Evolutionary conservation across 1,284 basidiomycete species (phyloP).

Genomic region (Malassezia japonica): DNA sequence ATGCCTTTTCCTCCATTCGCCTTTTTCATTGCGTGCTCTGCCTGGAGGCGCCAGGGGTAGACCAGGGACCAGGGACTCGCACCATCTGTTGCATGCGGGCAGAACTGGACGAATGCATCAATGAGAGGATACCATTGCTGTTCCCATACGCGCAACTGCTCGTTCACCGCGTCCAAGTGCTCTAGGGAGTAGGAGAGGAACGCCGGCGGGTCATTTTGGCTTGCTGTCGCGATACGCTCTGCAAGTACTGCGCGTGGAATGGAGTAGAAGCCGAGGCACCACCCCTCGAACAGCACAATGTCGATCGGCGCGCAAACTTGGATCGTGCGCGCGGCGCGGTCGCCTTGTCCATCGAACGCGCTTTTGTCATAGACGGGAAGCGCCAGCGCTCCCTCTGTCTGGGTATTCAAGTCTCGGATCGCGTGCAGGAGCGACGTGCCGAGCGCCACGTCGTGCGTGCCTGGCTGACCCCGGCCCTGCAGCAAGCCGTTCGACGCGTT

Average conservation of each 20-base stretch:
- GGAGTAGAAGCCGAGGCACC: conserved; percentile 52
- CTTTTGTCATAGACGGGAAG: conserved; percentile 83
- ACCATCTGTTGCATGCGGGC: conserved; percentile 13
- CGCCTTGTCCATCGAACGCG: conserved; percentile 66
- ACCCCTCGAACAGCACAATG: conserved; percentile 71
- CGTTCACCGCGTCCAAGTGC: conserved; percentile 59
- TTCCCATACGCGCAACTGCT: conserved; percentile 56
- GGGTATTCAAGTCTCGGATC: conserved; percentile 41
- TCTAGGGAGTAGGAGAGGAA: conserved; percentile 44
- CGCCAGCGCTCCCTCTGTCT: conserved; percentile 51
- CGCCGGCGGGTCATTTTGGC: conserved; percentile 23
- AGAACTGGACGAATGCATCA: conserved; percentile 59
- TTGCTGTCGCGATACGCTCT: conserved; percentile 25
- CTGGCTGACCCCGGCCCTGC: conserved; percentile 70
- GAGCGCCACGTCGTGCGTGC: conserved; percentile 70
- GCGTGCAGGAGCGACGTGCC: conserved; percentile 55
- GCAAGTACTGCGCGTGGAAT: conserved; percentile 47
- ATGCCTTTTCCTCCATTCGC: conserved; percentile 73
- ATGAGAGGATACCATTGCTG: conserved; percentile 60
- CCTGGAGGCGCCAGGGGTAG: conserved; percentile 65
- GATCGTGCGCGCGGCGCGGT: conserved; percentile 57
- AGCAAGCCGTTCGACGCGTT: conserved; percentile 61
- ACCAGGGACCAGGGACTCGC: conserved; percentile 21
- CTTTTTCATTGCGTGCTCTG: conserved; percentile 76
- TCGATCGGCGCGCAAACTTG: conserved; percentile 56